Conservation (phyloP, 2,329 filamentous ascomycete genomes). For the Penicillium sp. region DNA sequence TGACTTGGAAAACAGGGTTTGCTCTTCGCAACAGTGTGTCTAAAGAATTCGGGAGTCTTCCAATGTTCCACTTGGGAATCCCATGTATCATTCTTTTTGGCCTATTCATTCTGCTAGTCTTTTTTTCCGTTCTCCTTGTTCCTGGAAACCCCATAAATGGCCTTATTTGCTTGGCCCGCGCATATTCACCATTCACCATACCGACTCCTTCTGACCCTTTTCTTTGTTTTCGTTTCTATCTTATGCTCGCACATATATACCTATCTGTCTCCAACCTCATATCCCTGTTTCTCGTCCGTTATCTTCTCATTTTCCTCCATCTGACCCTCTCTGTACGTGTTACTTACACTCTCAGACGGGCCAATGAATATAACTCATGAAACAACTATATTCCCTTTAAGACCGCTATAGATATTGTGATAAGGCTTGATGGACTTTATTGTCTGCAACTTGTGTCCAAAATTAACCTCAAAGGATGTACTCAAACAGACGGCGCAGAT, state of each 20-base stretch:
- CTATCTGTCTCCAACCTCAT: constrained; percentile 12
- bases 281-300: constrained; percentile 15
- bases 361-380: constrained; percentile 24
- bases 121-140: constrained; percentile 1
- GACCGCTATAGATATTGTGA: neutral
- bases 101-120: constrained; percentile 2
- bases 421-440: neutral
- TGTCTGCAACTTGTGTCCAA: neutral
- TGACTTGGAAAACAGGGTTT: constrained; percentile 1
- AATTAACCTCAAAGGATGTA: neutral
- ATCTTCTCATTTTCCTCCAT: constrained; percentile 4
- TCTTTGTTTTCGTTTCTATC: constrained; percentile 3
- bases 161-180: constrained; percentile 17
- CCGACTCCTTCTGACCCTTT: constrained; percentile 5
- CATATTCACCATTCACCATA: constrained; percentile 20
- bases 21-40: constrained; percentile 15
- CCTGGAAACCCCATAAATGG: constrained; percentile 24
- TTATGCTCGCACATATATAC: constrained; percentile 23
- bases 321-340: constrained; percentile 13
- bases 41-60: constrained; percentile 14
- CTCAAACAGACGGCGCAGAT: no score
- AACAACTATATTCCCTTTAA: neutral
- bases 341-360: constrained; percentile 18
- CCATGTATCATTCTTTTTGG: constrained; percentile 19
- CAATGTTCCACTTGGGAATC: constrained; percentile 12